These are phyloP conservation scores for Wickerhamomyces hampshirensis DNA, from an alignment of 805 yeast species.

Conservation along the genomic window DNA sequence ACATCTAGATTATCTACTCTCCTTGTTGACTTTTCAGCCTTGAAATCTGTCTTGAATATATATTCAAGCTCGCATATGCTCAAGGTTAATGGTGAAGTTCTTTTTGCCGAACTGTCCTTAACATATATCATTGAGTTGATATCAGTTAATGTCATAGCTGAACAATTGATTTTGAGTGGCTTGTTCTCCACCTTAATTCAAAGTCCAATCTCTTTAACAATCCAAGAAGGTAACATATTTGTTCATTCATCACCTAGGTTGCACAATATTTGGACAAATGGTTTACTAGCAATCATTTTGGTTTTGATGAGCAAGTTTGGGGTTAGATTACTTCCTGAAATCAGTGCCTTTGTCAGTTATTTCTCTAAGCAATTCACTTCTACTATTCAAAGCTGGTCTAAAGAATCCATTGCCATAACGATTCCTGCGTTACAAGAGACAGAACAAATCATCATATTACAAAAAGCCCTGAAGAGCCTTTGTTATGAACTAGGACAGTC, in stretches of 20 bases:
- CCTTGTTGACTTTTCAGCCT: slow-evolving; percentile 53
- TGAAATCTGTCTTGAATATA: slow-evolving; percentile 55
- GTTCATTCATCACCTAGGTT: slow-evolving; percentile 49
- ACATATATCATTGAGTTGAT: slow-evolving; percentile 67
- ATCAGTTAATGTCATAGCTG: slow-evolving; percentile 57
- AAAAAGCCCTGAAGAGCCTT: slow-evolving; percentile 49
- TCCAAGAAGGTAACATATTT: slow-evolving; percentile 61
- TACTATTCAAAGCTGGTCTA: slow-evolving; percentile 66
- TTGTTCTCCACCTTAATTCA: slow-evolving; percentile 65
- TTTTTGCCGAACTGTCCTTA: slow-evolving; percentile 68
- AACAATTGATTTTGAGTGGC: slow-evolving; percentile 58
- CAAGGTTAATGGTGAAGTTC: slow-evolving; percentile 55
- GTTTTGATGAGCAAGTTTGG: slow-evolving; percentile 61
- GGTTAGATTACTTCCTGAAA: slow-evolving; percentile 55
- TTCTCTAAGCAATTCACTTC: slow-evolving; percentile 63
- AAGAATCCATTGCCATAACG: slow-evolving; percentile 46
- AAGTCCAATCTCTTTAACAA: slow-evolving; percentile 61
- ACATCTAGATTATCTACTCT: slow-evolving; percentile 45
- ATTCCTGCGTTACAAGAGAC: slow-evolving; percentile 55
- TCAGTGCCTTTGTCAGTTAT: slow-evolving; percentile 54
- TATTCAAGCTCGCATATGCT: slow-evolving; percentile 65
- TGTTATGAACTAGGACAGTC: slow-evolving; percentile 46
- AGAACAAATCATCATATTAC: slow-evolving; percentile 60
- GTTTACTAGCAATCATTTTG: slow-evolving; percentile 65
- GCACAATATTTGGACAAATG: slow-evolving; percentile 84